A percentile compares a stretch with the other conserved stretches of the same genome.
phyloP scores from a whole-genome alignment of 1,284 basidiomycete genomes.

The Boletellus dicymbophilus region DNA sequence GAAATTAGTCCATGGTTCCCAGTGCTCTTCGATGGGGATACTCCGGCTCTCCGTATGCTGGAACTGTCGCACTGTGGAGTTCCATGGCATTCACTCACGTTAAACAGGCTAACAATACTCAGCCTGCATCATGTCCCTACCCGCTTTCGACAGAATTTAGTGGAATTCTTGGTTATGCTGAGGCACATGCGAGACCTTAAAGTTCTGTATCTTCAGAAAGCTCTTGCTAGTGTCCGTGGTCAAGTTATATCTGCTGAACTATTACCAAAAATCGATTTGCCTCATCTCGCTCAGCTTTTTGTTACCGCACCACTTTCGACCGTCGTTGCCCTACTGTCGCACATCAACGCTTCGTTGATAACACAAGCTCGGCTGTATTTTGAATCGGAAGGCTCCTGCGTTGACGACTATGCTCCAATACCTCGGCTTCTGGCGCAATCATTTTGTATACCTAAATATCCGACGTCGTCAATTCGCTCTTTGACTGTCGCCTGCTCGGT shows the following conservation, averaged over 20 bases:
- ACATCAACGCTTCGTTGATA: not conserved
- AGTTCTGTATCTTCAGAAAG: conserved; percentile 25
- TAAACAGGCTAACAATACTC: conserved; percentile 29
- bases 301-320: not conserved
- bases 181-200: conserved; percentile 29
- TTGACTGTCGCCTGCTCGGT: no score
- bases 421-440: not conserved
- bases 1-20: no score
- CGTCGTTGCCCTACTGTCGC: conserved; percentile 2
- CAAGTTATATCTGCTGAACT: no score
- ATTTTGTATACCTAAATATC: not conserved
- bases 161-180: conserved; percentile 25
- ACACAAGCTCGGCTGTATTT: not conserved
- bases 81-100: conserved; percentile 23
- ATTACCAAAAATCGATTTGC: conserved; percentile 4
- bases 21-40: conserved; percentile 16
- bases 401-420: not conserved
- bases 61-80: conserved; percentile 22
- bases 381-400: not conserved
- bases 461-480: not conserved
- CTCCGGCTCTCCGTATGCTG: conserved; percentile 28
- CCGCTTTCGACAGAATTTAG: conserved; percentile 10
- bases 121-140: conserved; percentile 14
- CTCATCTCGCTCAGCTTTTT: not conserved
- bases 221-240: conserved; percentile 11